Evolutionary conservation across 2,329 filamentous ascomycete species (phyloP), one percentile per base, ranked within the genome.

Genomic region (Chaetomiaceae sp.): DNA sequence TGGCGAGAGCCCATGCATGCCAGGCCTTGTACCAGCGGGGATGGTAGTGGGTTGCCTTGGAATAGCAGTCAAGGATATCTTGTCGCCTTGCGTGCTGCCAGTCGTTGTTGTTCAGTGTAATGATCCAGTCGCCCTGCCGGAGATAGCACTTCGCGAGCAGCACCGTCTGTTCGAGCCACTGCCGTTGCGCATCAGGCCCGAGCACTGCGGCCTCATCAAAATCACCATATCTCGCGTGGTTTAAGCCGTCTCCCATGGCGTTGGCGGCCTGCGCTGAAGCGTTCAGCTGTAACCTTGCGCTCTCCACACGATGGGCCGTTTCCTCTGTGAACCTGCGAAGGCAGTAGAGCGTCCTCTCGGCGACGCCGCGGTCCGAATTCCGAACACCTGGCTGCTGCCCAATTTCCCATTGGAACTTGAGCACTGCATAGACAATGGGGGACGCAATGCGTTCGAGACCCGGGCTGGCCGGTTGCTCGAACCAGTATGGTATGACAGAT

Each of bases 1-100:
- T 99, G 48, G 93, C 92, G 56, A 99, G 71, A 10, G 93, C 95
- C 92, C 93, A 99, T 0, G 93, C 88, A 69, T 99, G 93, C 93
- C 93, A 99, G 7, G 95, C 93, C 71, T 99, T 99, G 74, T 99
- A 99, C 82, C 92, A 99, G 55, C 86, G 84, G 30, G 89, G 86
- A 66, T 99, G 95, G 70, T 95, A 96, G 53, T 89, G 85, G 2
- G 93, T 99, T 1, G 95, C 95, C 53, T 91, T 86, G 16, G 85
- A 84, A 68, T 97, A 99, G 2, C 93, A 90, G n/a, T 82, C 79
- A 20, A 99, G 75, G 51, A 99, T 90, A 47, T 97, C 92, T 45
- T 87, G 82, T 4, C 96, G 88, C 58, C 88, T 85, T 8, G 89
- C 86, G 56, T 88, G 82, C 57, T 89, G 85, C 95, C 93, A 99